Percentiles rank a stretch among this genome's conserved stretches.
Evolutionary conservation across 805 yeast species (phyloP).

Genomic region (Zygoascus flipseniorum): DNA sequence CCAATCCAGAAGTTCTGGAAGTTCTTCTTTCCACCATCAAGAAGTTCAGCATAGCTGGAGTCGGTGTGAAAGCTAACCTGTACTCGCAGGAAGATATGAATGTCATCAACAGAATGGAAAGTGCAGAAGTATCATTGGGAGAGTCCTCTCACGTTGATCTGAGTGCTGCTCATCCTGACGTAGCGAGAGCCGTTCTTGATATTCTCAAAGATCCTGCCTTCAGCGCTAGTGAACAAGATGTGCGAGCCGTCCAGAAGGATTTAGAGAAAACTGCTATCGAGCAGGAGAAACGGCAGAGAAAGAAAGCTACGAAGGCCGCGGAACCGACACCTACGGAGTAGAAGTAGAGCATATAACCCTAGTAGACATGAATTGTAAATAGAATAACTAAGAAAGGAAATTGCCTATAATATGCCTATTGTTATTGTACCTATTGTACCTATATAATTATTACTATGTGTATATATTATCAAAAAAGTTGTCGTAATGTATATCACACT

Average conservation of each 20-base stretch:
- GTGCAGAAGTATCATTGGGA: slow-evolving; percentile 14
- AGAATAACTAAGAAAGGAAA: not conserved
- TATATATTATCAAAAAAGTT: not conserved
- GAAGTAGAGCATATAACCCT: not conserved
- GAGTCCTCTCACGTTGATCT: slow-evolving; percentile 13
- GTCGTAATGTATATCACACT: not conserved
- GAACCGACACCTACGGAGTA: not conserved
- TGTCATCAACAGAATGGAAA: slow-evolving; percentile 15
- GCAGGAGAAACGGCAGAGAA: not conserved
- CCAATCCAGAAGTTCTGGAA: slow-evolving; percentile 78
- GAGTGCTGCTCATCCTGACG: slow-evolving; percentile 35
- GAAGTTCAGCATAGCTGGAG: slow-evolving; percentile 72
- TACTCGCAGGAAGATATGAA: slow-evolving; percentile 45
- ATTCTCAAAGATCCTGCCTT: slow-evolving; percentile 65
- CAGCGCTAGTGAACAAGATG: slow-evolving; percentile 27
- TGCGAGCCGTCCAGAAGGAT: not conserved
- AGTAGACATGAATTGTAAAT: not conserved
- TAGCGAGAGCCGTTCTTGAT: slow-evolving; percentile 61
- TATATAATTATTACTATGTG: not conserved
- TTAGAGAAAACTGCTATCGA: not conserved
- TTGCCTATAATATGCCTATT: not conserved
- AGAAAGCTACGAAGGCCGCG: slow-evolving; percentile 2
- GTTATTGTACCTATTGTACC: not conserved
- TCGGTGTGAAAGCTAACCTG: slow-evolving; percentile 70
- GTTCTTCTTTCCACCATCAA: slow-evolving; percentile 69